Evolutionary conservation across 306 rosid species (phyloP).

Genomic region (Quercus agrifolia): DNA sequence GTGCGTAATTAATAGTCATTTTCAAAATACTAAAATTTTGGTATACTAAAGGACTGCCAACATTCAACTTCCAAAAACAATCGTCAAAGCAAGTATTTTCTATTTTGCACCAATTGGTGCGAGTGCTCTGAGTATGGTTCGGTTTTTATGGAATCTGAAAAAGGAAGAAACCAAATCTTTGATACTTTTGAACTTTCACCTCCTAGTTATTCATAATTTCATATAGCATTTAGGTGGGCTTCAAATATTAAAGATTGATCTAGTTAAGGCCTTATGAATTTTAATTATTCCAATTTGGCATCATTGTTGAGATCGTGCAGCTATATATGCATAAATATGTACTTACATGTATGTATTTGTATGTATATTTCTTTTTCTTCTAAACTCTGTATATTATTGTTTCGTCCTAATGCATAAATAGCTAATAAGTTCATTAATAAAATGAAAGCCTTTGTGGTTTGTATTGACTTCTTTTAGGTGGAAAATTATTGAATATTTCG

Average conservation of each 20-base stretch:
- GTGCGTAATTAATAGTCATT: background rate
- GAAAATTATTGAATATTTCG: too few relatives aligned
- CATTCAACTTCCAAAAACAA: conserved; percentile 38
- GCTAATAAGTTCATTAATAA: conserved; percentile 63
- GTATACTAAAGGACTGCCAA: conserved; percentile 23
- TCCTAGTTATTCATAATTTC: conserved; percentile 58
- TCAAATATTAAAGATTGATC: background rate
- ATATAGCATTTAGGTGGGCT: conserved; percentile 57
- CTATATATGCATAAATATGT: background rate
- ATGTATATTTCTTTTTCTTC: background rate
- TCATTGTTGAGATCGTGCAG: conserved; percentile 6
- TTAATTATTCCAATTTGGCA: background rate
- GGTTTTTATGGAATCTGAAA: conserved; percentile 68
- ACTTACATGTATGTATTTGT: background rate
- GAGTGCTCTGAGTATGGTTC: conserved; percentile 39
- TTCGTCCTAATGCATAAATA: conserved; percentile 35
- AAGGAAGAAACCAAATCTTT: conserved; percentile 58
- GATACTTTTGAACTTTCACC: conserved; percentile 68
- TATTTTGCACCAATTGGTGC: too few relatives aligned
- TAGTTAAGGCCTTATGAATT: too few relatives aligned
- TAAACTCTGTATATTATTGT: background rate
- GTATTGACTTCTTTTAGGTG: conserved; percentile 37
- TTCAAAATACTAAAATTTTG: conserved; percentile 17
- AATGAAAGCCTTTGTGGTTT: conserved; percentile 55
- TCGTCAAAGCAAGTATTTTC: conserved; percentile 57